Conservation (phyloP, 805 yeast genomes). For the Wickerhamiella spandovensis region DNA sequence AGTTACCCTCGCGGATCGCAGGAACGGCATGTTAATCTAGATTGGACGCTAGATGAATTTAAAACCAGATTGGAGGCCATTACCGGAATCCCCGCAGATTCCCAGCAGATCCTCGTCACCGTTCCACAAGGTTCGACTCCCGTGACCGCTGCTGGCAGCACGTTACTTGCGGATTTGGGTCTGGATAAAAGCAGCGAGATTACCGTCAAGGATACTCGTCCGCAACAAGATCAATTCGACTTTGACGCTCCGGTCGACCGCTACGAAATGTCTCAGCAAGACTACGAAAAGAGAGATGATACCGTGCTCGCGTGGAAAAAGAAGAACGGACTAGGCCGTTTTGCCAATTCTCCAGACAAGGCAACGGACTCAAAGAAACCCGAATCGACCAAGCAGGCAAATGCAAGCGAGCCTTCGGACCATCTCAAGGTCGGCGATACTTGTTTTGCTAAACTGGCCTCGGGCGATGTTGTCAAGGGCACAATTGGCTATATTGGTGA, state of each 20-base stretch:
- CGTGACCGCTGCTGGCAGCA: constrained; percentile 5
- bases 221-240: constrained; percentile 21
- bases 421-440: constrained; percentile 14
- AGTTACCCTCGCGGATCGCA: constrained; percentile 50
- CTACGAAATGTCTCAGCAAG: constrained; percentile 41
- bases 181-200: constrained; percentile 30
- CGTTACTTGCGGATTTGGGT: constrained; percentile 18
- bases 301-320: constrained; percentile 72
- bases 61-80: constrained; percentile 46
- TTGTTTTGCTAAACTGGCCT: constrained; percentile 20
- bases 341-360: constrained; percentile 19
- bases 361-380: no score
- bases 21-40: constrained; percentile 49
- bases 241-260: constrained; percentile 25
- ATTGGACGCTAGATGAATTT: constrained; percentile 45
- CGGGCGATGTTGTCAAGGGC: constrained; percentile 46
- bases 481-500: constrained; percentile 56
- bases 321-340: constrained; percentile 55
- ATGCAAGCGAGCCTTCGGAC: constrained; percentile 5
- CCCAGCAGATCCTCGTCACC: constrained; percentile 29
- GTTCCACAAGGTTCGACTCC: constrained; percentile 10
- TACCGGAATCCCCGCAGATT: constrained; percentile 57
- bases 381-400: not conserved
- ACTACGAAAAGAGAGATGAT: constrained; percentile 44
- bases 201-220: constrained; percentile 36